Evolutionary conservation across 768 basidiomycete genomes (phyloP).

Genomic region (Hysterangium stoloniferum): DNA sequence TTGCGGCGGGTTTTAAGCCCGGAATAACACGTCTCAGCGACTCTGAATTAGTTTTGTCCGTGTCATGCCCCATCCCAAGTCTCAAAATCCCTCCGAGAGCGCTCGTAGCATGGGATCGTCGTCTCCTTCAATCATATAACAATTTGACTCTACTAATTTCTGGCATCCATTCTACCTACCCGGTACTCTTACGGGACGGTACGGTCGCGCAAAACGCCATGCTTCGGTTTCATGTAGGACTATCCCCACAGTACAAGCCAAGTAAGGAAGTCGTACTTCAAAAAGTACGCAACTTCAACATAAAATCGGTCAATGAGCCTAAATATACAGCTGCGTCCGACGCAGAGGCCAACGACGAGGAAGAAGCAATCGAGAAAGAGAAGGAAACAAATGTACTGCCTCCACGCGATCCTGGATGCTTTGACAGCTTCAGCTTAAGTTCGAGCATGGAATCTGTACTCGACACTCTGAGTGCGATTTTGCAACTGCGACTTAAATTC

Average conservation of each 20-base stretch:
- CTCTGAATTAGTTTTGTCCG: conserved; percentile 45
- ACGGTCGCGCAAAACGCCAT: conserved; percentile 24
- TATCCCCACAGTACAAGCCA: conserved; percentile 56
- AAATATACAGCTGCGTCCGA: conserved; percentile 17
- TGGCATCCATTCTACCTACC: conserved; percentile 46
- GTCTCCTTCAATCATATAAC: conserved; percentile 46
- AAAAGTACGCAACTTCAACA: conserved; percentile 41
- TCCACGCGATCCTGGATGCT: conserved; percentile 34
- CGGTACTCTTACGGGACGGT: conserved; percentile 40
- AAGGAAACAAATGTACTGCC: conserved; percentile 27
- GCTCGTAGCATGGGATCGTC: conserved; percentile 67
- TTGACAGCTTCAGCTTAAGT: conserved; percentile 59
- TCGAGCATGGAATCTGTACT: conserved; percentile 54
- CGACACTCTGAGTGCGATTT: conserved; percentile 45
- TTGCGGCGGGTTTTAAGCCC: conserved; percentile 49
- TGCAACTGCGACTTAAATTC: conserved; percentile 45
- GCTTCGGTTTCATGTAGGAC: conserved; percentile 54
- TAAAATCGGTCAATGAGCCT: conserved; percentile 32
- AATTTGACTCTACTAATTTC: conserved; percentile 61
- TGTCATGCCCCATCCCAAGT: conserved; percentile 47
- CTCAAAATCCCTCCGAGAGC: conserved; percentile 57
- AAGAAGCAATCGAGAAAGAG: conserved; percentile 20
- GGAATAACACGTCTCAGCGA: conserved; percentile 46
- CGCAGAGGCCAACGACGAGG: conserved; percentile 23
- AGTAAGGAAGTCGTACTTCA: conserved; percentile 39